Conservation (phyloP, 2,329 filamentous ascomycete genomes). For the Pseudogymnoascus sp. region DNA sequence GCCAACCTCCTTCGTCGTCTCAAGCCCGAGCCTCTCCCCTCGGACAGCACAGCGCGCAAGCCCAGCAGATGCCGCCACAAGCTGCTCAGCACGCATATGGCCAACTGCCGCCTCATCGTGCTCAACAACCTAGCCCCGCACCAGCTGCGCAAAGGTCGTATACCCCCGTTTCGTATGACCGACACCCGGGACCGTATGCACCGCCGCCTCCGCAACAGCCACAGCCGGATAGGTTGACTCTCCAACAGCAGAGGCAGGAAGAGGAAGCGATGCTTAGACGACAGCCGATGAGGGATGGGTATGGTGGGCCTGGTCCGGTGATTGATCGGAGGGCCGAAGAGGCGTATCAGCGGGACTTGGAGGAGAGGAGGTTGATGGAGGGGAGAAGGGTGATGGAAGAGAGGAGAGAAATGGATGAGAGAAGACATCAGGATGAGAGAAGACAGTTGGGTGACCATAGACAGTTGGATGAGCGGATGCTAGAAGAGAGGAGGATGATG, state of each 20-base stretch:
- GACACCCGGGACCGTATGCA: not conserved
- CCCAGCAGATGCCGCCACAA: not conserved
- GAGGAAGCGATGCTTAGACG: not conserved
- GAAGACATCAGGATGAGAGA: not conserved
- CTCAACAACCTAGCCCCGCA: not conserved
- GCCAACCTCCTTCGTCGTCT: not conserved
- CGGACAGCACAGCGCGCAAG: not conserved
- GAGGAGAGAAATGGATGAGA: not conserved
- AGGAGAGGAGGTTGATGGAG: not conserved
- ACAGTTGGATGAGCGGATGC: not conserved
- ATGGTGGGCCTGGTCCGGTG: not conserved
- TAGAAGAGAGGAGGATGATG: constrained; percentile 4
- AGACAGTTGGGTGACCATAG: not conserved
- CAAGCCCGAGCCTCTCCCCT: not conserved
- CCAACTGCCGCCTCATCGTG: not conserved
- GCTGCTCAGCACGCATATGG: not conserved
- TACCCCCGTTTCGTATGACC: not conserved
- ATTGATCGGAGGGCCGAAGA: not conserved
- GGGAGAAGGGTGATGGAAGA: not conserved
- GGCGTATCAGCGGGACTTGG: not conserved
- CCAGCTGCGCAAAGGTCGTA: constrained; percentile 2
- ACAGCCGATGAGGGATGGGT: not conserved
- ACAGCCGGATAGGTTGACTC: not conserved
- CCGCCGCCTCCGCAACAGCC: not conserved
- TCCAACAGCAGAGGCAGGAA: not conserved